phyloP scores from a whole-genome alignment of 73 alveolate genomes.

The Blepharisma stoltei region DNA sequence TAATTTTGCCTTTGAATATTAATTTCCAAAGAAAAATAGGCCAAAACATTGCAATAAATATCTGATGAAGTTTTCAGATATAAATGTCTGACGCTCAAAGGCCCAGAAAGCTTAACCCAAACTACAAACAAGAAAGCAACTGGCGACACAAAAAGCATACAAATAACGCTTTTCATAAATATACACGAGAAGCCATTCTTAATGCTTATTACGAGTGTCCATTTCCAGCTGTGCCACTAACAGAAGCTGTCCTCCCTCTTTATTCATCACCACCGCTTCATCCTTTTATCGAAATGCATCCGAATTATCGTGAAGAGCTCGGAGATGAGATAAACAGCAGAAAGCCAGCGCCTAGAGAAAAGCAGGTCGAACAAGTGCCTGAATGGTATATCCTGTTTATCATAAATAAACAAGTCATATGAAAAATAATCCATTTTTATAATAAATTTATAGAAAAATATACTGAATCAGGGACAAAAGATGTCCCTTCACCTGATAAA shows the following conservation, averaged over 20 bases:
- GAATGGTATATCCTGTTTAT: too few species aligned
- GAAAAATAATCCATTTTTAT: too few species aligned
- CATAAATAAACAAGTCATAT: too few species aligned
- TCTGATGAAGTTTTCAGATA: too few species aligned
- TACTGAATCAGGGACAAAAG: not conserved
- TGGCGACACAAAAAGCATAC: not conserved
- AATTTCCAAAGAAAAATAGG: too few species aligned
- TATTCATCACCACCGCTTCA: not conserved
- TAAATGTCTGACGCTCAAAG: too few species aligned
- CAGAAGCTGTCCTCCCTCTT: not conserved
- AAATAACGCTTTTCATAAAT: not conserved
- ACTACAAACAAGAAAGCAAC: not conserved
- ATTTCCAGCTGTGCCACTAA: not conserved
- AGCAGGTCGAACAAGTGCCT: not conserved
- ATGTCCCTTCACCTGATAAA: not conserved
- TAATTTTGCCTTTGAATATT: too few species aligned
- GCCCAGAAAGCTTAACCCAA: not conserved
- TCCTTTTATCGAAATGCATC: not conserved
- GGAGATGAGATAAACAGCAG: conserved; percentile 1
- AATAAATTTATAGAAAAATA: too few species aligned
- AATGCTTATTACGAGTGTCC: not conserved
- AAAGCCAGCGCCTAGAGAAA: not conserved
- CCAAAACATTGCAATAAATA: too few species aligned
- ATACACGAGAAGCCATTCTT: not conserved
- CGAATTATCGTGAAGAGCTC: not conserved